phyloP scores from a whole-genome alignment of 805 yeast species.

The Pichia nanzhaoensis region DNA sequence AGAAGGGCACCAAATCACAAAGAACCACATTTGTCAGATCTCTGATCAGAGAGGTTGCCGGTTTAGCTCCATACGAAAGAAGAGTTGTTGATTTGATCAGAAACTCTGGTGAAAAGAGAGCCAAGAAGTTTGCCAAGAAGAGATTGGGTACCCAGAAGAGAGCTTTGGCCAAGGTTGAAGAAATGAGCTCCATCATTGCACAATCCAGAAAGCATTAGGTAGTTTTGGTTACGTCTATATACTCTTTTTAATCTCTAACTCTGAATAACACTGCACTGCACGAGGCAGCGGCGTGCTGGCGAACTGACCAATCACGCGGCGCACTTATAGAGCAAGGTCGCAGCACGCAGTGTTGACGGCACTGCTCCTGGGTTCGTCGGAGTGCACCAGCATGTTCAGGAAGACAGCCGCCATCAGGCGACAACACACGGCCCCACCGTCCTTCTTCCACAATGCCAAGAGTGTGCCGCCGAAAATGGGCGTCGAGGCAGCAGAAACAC shows the following conservation, averaged over 20 bases:
- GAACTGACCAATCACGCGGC: too few relatives aligned
- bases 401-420: too few relatives aligned
- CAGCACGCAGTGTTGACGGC: not conserved
- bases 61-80: conserved; percentile 99
- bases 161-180: conserved; percentile 99
- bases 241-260: too few relatives aligned
- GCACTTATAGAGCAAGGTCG: too few relatives aligned
- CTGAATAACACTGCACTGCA: too few relatives aligned
- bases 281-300: too few relatives aligned
- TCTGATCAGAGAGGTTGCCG: conserved; percentile 94
- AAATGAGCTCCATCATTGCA: conserved; percentile 92
- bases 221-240: too few relatives aligned
- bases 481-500: not conserved
- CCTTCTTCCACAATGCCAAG: conserved; percentile 7
- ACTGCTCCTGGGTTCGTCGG: too few relatives aligned
- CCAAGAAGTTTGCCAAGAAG: conserved; percentile 99
- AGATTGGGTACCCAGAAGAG: conserved; percentile 99
- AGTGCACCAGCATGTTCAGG: too few relatives aligned
- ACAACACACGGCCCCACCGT: not conserved
- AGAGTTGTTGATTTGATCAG: conserved; percentile 98
- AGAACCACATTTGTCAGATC: conserved; percentile 94
- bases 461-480: conserved; percentile 3
- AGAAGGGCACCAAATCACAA: conserved; percentile 95
- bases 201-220: conserved; percentile 90
- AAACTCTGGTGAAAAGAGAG: conserved; percentile 99